Evolutionary conservation across 1,284 basidiomycete species (phyloP).

Genomic region (Rhodotorula sp.): DNA sequence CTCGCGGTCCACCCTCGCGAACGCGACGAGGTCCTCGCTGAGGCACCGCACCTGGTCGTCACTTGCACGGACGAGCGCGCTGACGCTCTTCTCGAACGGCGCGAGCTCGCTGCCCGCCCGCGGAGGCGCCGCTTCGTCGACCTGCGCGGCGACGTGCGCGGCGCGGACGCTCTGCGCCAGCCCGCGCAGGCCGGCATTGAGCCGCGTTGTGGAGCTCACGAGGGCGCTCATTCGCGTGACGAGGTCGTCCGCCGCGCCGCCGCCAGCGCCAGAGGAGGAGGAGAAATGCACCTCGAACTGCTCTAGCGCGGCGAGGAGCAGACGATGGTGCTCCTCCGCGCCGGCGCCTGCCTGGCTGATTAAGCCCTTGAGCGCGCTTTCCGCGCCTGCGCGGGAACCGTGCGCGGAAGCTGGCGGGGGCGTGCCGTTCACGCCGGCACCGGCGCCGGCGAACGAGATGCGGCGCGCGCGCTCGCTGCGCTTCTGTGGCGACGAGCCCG

Average conservation of each 20-base stretch:
- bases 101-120: constrained; percentile 1
- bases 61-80: constrained; percentile 41
- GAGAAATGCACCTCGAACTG: constrained; percentile 42
- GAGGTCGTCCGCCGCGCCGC: constrained; percentile 28
- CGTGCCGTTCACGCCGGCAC: not conserved
- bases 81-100: constrained; percentile 40
- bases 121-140: constrained; percentile 15
- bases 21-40: constrained; percentile 44
- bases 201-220: constrained; percentile 36
- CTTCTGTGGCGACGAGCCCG: constrained; percentile 18
- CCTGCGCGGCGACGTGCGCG: constrained; percentile 42
- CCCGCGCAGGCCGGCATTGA: constrained; percentile 44
- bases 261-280: no score
- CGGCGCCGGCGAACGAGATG: constrained; percentile 14
- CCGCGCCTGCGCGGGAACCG: not conserved
- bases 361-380: not conserved
- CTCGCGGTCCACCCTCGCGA: constrained; percentile 42
- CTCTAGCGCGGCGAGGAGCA: constrained; percentile 40
- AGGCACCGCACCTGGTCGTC: constrained; percentile 47
- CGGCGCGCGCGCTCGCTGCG: constrained; percentile 8
- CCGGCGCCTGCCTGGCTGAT: not conserved
- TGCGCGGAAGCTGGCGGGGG: no score
- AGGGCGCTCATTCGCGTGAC: constrained; percentile 38
- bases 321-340: constrained; percentile 36
- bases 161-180: constrained; percentile 29